Conservation (phyloP, 2,329 filamentous ascomycete genomes). For the Colletotrichum eremochloae region DNA sequence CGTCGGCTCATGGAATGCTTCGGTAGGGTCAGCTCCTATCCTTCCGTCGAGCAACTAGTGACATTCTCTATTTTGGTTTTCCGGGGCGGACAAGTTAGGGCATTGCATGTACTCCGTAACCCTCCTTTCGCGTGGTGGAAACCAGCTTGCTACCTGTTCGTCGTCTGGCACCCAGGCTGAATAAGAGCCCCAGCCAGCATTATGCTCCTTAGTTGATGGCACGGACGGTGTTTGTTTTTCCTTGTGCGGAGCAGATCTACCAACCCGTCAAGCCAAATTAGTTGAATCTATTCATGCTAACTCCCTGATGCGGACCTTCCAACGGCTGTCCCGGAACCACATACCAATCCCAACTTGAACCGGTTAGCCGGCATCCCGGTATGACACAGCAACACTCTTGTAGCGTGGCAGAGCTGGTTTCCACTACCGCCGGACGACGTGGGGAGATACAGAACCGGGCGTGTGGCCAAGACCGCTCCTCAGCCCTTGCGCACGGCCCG, state of each 20-base stretch:
- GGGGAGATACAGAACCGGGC: conserved; percentile 18
- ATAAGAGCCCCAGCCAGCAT: not conserved
- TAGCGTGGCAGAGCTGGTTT: not conserved
- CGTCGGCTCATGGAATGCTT: not conserved
- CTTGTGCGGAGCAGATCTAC: not conserved
- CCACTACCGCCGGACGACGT: conserved; percentile 18
- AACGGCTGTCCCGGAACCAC: conserved; percentile 19
- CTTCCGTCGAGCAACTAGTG: not conserved
- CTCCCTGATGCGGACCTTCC: not conserved
- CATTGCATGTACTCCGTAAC: not conserved
- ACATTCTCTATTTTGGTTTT: not conserved
- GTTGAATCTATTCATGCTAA: conserved; percentile 7
- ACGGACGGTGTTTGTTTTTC: conserved; percentile 36
- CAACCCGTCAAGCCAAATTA: conserved; percentile 9
- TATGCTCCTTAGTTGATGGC: not conserved
- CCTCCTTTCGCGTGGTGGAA: not conserved
- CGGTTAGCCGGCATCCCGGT: conserved; percentile 32
- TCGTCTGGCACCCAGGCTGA: not conserved
- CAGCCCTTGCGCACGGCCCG: conserved; percentile 31
- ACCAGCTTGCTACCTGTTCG: not conserved
- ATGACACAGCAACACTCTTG: conserved; percentile 9
- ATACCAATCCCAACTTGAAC: not conserved
- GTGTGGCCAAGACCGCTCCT: not conserved
- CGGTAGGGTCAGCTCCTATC: not conserved
- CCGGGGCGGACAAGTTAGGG: not conserved